Conservation (phyloP, 257 asterid genomes). For the Solanum megistacrolobum region DNA sequence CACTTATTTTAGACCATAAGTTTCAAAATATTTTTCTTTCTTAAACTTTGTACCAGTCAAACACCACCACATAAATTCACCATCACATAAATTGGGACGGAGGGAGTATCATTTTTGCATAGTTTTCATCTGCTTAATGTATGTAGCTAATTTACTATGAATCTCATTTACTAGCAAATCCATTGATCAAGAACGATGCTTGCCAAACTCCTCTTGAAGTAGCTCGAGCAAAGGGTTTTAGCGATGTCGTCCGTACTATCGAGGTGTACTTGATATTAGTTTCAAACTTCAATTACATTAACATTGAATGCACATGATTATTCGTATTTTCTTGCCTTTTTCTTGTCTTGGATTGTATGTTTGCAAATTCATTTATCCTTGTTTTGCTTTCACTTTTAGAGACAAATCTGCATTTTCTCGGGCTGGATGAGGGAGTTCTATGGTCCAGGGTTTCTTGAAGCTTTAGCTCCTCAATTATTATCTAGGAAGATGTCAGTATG, state of each 20-base stretch:
- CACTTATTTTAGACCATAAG: background rate
- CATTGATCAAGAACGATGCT: constrained; percentile 64
- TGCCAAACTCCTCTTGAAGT: constrained; percentile 86
- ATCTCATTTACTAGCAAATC: constrained; percentile 52
- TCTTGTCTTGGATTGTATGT: background rate
- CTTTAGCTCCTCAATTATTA: constrained; percentile 69
- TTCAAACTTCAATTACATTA: background rate
- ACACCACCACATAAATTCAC: background rate
- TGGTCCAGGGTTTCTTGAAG: constrained; percentile 77
- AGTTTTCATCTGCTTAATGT: background rate
- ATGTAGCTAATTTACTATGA: background rate
- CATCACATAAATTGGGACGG: background rate
- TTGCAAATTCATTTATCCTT: background rate
- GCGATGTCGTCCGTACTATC: constrained; percentile 66
- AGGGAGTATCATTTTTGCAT: background rate
- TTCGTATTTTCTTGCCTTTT: background rate
- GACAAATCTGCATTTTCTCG: constrained; percentile 67
- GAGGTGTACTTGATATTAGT: constrained; percentile 40
- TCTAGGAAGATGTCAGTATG: constrained; percentile 78
- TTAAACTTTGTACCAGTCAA: background rate
- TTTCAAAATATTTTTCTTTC: background rate
- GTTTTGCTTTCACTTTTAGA: constrained; percentile 25
- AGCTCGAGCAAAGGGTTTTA: constrained; percentile 72
- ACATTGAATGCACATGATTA: background rate
- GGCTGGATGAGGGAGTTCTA: constrained; percentile 74